A percentile compares a stretch with the other conserved stretches of the same genome.
Evolutionary conservation across 2,329 filamentous ascomycete genomes (phyloP).

Genomic region (Scytalidium lignicola): DNA sequence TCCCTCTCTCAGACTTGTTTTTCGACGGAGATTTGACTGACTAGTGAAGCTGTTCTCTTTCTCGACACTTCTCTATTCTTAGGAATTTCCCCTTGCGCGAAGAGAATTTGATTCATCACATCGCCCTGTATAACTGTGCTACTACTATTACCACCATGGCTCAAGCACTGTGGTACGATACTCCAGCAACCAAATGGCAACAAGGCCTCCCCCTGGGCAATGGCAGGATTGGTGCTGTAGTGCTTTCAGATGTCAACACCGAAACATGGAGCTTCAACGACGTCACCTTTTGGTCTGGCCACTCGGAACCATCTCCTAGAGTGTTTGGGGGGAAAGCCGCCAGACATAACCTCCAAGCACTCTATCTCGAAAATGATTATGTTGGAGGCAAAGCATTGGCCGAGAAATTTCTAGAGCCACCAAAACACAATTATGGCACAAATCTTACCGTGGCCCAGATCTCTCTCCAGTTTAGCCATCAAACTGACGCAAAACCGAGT

Average conservation of each 20-base stretch:
- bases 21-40: no score
- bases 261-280: conserved; percentile 3
- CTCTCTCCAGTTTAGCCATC: neutral
- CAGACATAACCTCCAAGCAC: neutral
- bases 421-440: conserved; percentile 3
- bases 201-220: conserved; percentile 6
- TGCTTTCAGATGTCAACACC: conserved; percentile 1
- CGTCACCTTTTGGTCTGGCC: conserved; percentile 3
- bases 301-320: neutral
- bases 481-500: neutral
- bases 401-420: conserved; percentile 1
- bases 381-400: neutral
- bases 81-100: no score
- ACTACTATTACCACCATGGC: neutral
- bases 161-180: conserved; percentile 4
- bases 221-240: conserved; percentile 8
- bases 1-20: no score
- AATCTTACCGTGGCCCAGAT: conserved; percentile 2
- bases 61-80: no score
- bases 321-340: conserved; percentile 1
- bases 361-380: neutral
- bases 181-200: conserved; percentile 6
- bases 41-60: no score
- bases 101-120: no score
- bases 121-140: no score